Evolutionary conservation across 1,139 yeast genomes (phyloP), one percentile per base, ranked within the genome.

Genomic region (Suhomyces terraborum): DNA sequence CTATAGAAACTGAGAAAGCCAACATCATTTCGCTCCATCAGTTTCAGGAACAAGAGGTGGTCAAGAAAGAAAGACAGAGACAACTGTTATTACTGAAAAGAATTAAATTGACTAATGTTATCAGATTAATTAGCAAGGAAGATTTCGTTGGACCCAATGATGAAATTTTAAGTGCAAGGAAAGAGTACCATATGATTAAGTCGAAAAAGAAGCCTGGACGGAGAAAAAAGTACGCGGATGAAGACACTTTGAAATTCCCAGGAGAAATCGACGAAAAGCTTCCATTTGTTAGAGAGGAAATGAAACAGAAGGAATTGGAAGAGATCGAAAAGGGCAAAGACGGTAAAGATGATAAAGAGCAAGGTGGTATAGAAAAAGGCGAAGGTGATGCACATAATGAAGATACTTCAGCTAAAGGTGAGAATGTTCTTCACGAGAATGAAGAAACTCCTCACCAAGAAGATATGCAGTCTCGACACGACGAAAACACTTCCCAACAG

Each of bases 11-110:
- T 0, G 98, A 93, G 60, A 75, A 77, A 56, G 75, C 77, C 37
- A 93, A 94, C 59, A 66, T 81, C 4, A 70, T 79, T 22, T 85
- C 97, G 3, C 69, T 93, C 49, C 80, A 86, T 47, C 73, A 76
- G 54, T 91, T 87, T 55, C 79, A 84, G 53, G 94, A 91, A 53
- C 93, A 88, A 58, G 98, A 93, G 59, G 72, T 85, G 33, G 84
- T 81, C 34, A 84, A 88, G 55, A 88, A 88, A 59, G 84, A 84
- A 59, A 77, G 77, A 41, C 91, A 91, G 56, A 69, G 91, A 43
- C 88, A 84, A 31, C 67, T 86, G 46, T 77, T 87, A 61, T 71
- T 80, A 45, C 84, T 85, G 58, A 79, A 75, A 51, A 76, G 91
- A 45, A 68, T 70, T 24, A 81, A 78, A 48, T 64, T 87, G 49